phyloP scores from a whole-genome alignment of 2,329 filamentous ascomycete species.

The Parascedosporium putredinis region DNA sequence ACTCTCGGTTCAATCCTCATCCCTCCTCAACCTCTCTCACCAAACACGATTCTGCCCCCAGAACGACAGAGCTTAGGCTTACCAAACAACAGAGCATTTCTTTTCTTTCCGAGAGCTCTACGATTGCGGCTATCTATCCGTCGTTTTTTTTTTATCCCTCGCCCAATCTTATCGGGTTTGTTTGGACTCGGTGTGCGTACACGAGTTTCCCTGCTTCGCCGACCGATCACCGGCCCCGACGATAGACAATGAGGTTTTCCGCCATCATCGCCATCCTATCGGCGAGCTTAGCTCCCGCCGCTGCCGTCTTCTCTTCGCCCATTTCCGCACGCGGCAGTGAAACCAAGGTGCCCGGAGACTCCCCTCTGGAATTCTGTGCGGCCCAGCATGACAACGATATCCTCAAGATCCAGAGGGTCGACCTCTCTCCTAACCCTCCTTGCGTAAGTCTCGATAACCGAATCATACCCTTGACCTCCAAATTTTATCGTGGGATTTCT shows the following conservation, averaged over 20 bases:
- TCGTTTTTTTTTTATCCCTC: too few relatives aligned
- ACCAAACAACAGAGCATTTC: too few relatives aligned
- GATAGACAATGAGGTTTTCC: slow-evolving; percentile 9
- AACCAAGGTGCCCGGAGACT: slow-evolving; percentile 68
- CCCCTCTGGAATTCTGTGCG: slow-evolving; percentile 70
- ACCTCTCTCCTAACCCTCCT: slow-evolving; percentile 79
- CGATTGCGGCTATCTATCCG: too few relatives aligned
- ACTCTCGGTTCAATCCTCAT: neutral
- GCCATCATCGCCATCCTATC: slow-evolving; percentile 28
- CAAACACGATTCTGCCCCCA: neutral
- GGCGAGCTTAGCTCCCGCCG: slow-evolving; percentile 25
- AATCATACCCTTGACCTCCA: too few relatives aligned
- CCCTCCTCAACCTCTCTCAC: slow-evolving; percentile 1
- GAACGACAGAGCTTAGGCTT: too few relatives aligned
- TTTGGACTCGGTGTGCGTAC: too few relatives aligned
- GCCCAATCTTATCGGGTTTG: too few relatives aligned
- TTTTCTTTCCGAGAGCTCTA: too few relatives aligned
- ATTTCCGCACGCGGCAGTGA: slow-evolving; percentile 31
- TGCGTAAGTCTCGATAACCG: slow-evolving; percentile 57
- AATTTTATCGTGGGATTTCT: too few relatives aligned
- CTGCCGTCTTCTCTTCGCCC: slow-evolving; percentile 34
- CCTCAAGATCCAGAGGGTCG: slow-evolving; percentile 66
- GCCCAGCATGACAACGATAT: slow-evolving; percentile 58
- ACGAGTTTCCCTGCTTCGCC: neutral
- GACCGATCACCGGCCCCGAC: too few relatives aligned